Conservation (phyloP, 371 early-diverging fungal genomes). For the Mortierella sp. region DNA sequence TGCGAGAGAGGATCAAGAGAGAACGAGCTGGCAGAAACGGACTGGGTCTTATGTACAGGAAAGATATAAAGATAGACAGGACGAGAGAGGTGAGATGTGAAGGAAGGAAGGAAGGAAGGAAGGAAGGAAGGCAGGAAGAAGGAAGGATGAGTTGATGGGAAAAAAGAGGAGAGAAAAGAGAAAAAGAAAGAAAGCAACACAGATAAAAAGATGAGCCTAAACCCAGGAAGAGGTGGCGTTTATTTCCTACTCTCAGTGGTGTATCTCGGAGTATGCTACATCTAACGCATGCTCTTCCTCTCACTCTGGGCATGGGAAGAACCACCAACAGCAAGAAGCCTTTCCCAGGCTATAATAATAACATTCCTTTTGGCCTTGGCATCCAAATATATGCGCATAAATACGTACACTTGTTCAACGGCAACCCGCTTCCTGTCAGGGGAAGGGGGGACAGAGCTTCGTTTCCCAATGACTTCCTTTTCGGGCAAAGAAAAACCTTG, state of each 20-base stretch:
- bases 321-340: too few relatives aligned
- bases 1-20: background rate
- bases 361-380: too few relatives aligned
- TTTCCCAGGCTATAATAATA: too few relatives aligned
- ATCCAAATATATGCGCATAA: too few relatives aligned
- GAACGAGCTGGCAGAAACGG: too few relatives aligned
- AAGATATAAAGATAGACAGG: background rate
- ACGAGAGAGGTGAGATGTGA: background rate
- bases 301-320: too few relatives aligned
- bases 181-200: background rate
- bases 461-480: slow-evolving; percentile 27
- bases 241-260: too few relatives aligned
- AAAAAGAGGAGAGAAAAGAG: slow-evolving; percentile 1
- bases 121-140: background rate
- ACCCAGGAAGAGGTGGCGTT: too few relatives aligned
- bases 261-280: too few relatives aligned
- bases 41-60: slow-evolving; percentile 1
- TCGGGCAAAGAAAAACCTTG: slow-evolving; percentile 20
- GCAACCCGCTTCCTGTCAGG: too few relatives aligned
- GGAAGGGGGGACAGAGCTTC: background rate
- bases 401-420: too few relatives aligned
- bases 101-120: background rate
- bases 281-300: too few relatives aligned
- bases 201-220: background rate
- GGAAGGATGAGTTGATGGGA: background rate